Evolutionary conservation across 2,329 filamentous ascomycete genomes (phyloP).

Genomic region (Alternaria brassicae): DNA sequence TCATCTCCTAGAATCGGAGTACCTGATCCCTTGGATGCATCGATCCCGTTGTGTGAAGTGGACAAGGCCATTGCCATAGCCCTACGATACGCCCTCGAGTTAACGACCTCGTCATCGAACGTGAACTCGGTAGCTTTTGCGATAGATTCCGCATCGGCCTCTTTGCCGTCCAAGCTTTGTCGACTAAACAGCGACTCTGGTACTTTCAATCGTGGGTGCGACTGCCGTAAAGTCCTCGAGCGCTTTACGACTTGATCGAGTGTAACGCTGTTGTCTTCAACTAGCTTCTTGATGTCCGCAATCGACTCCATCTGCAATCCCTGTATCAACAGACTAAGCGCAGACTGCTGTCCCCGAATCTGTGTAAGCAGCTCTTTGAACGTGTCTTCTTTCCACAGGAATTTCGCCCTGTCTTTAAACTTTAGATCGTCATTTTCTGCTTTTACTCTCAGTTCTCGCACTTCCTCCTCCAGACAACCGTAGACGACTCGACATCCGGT

Average conservation of each 20-base stretch:
- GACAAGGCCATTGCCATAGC: constrained; percentile 40
- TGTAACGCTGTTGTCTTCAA: constrained; percentile 38
- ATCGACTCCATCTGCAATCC: constrained; percentile 48
- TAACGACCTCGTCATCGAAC: constrained; percentile 44
- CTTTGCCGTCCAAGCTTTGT: constrained; percentile 1
- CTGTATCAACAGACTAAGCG: constrained; percentile 43
- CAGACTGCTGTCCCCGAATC: constrained; percentile 45
- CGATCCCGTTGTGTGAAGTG: constrained; percentile 9
- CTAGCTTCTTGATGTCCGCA: constrained; percentile 39
- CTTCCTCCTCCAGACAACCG: constrained; percentile 43
- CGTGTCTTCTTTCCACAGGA: constrained; percentile 43
- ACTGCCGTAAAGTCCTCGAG: constrained; percentile 34
- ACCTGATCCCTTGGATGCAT: constrained; percentile 1
- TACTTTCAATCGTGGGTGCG: constrained; percentile 39
- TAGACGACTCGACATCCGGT: constrained; percentile 46
- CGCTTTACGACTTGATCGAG: constrained; percentile 38
- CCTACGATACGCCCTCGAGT: constrained; percentile 42
- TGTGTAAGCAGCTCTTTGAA: constrained; percentile 46
- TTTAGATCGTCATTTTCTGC: constrained; percentile 30
- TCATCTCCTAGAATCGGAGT: constrained; percentile 17
- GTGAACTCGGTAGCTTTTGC: constrained; percentile 36
- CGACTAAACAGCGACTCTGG: constrained; percentile 36
- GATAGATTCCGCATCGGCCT: constrained; percentile 26
- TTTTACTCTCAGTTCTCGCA: constrained; percentile 33
- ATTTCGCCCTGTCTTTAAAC: constrained; percentile 37